These are phyloP conservation scores for Yarrowia bubula DNA, from an alignment of 805 yeast species.

Conservation along the genomic window DNA sequence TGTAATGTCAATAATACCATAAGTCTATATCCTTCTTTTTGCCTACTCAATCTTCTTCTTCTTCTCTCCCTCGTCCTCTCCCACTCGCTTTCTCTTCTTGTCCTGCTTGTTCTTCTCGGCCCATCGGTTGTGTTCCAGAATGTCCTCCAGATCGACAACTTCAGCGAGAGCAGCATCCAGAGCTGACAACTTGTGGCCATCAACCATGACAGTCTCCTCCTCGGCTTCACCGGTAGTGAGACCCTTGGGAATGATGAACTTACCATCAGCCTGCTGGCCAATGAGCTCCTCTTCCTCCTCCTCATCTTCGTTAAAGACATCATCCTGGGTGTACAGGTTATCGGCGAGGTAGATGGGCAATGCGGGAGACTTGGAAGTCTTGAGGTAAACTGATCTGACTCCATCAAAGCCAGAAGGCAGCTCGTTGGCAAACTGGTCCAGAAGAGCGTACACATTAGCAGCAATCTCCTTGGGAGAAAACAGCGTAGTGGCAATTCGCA, in stretches of 20 bases:
- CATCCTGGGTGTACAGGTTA: constrained; percentile 49
- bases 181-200: constrained; percentile 48
- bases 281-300: constrained; percentile 33
- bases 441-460: constrained; percentile 59
- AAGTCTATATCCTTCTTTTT: neutral
- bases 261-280: constrained; percentile 25
- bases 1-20: too few relatives aligned
- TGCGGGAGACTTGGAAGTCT: constrained; percentile 72
- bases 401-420: constrained; percentile 37
- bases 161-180: constrained; percentile 81
- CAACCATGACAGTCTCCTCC: constrained; percentile 32
- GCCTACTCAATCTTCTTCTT: constrained; percentile 17
- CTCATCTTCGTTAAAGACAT: constrained; percentile 43
- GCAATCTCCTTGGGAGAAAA: constrained; percentile 51
- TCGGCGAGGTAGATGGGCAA: constrained; percentile 78
- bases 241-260: constrained; percentile 27
- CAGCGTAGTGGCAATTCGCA: constrained; percentile 51
- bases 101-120: constrained; percentile 42
- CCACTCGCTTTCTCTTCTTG: constrained; percentile 25
- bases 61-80: constrained; percentile 12
- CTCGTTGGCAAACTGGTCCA: constrained; percentile 44
- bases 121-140: constrained; percentile 59
- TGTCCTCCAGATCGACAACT: constrained; percentile 72
- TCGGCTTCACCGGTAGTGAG: constrained; percentile 33
- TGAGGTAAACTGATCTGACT: constrained; percentile 52